phyloP scores from a whole-genome alignment of 148 eudicot species.

The Salicornia ramosissima region DNA sequence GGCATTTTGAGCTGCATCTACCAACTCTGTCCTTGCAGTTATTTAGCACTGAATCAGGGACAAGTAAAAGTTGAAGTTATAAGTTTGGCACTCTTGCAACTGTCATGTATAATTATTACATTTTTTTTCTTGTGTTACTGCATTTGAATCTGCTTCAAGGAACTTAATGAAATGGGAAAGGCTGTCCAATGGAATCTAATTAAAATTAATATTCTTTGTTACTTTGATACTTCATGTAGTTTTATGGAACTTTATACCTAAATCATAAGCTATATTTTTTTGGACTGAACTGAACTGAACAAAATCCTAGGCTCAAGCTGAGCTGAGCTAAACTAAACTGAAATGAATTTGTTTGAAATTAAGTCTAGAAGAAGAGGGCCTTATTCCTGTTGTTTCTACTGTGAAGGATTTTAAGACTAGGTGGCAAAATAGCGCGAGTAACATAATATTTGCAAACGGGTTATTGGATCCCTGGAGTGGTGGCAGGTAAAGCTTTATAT shows the following conservation, averaged over 20 bases:
- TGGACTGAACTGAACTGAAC: too few relatives aligned
- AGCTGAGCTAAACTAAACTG: too few relatives aligned
- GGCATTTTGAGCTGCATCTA: background rate
- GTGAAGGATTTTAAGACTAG: conserved; percentile 59
- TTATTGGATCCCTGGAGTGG: conserved; percentile 96
- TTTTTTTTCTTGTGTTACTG: background rate
- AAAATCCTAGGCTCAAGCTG: too few relatives aligned
- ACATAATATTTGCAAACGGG: conserved; percentile 80
- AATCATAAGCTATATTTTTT: too few relatives aligned
- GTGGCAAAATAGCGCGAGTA: conserved; percentile 61
- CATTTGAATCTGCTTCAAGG: background rate
- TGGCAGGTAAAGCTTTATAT: conserved; percentile 47
- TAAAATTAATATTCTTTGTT: background rate
- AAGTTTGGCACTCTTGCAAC: too few relatives aligned
- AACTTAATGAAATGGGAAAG: background rate
- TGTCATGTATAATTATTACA: background rate
- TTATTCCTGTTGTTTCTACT: conserved; percentile 17
- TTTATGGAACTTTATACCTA: too few relatives aligned
- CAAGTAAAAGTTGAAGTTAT: too few relatives aligned
- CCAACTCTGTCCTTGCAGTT: too few relatives aligned
- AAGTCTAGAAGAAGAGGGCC: too few relatives aligned
- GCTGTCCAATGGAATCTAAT: background rate
- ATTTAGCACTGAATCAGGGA: too few relatives aligned
- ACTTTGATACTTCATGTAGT: background rate
- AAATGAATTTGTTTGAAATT: too few relatives aligned